A percentile compares a stretch with the other conserved stretches of the same genome.
These are phyloP conservation scores for Globisporangium emineosum DNA, from an alignment of 352 stramenopile genomes.

Conservation along the genomic window DNA sequence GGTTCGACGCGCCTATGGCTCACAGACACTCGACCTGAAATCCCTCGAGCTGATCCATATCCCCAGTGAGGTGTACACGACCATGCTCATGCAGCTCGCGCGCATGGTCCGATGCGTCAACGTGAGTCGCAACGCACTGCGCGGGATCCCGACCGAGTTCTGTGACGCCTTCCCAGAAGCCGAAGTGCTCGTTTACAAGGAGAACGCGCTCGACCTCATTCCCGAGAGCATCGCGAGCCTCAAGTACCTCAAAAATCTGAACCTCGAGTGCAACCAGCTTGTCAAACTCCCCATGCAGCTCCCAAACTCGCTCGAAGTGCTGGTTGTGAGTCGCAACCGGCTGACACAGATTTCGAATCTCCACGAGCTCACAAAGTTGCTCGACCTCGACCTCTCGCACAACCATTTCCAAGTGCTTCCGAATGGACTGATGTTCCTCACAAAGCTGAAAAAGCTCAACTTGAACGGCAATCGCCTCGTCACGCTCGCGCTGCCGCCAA, in stretches of 20 bases:
- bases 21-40: slow-evolving; percentile 60
- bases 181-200: slow-evolving; percentile 53
- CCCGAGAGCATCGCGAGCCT: slow-evolving; percentile 29
- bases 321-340: slow-evolving; percentile 53
- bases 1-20: slow-evolving; percentile 51
- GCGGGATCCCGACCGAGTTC: slow-evolving; percentile 52
- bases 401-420: slow-evolving; percentile 64
- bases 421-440: slow-evolving; percentile 39
- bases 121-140: slow-evolving; percentile 63
- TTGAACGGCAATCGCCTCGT: slow-evolving; percentile 62
- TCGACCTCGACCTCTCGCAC: slow-evolving; percentile 56
- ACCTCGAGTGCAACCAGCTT: slow-evolving; percentile 63
- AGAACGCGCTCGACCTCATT: slow-evolving; percentile 52
- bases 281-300: slow-evolving; percentile 35
- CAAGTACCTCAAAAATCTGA: slow-evolving; percentile 35
- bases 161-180: slow-evolving; percentile 47
- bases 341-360: slow-evolving; percentile 44
- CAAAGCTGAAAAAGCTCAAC: slow-evolving; percentile 38
- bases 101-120: slow-evolving; percentile 59
- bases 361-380: slow-evolving; percentile 39
- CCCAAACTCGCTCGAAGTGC: slow-evolving; percentile 28
- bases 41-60: slow-evolving; percentile 61
- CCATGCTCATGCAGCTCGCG: slow-evolving; percentile 61
- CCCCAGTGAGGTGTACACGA: slow-evolving; percentile 52
- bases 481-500: slow-evolving; percentile 49